Base-by-base conservation (phyloP, 2,329 filamentous ascomycete species). In the Aspergillus vadensis region DNA sequence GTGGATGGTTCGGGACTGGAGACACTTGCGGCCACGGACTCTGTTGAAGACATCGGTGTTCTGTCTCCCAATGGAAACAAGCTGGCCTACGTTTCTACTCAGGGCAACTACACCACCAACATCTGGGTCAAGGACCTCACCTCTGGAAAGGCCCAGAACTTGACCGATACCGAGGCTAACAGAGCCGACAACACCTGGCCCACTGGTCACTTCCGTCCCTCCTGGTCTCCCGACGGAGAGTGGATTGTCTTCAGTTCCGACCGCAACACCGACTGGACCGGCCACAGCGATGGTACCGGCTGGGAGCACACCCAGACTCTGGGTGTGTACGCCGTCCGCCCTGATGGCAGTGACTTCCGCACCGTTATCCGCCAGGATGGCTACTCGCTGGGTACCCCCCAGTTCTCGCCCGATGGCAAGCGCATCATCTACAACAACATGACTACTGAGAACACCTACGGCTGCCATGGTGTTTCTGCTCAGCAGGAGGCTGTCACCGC, bases 251-350 rank as follows among this genome's bases (percentile, higher is more conserved):
- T 80, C 57, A 70, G 71, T 12, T 80, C 77, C 2, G 77, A 80
- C 51, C 72, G 74, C 27, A 79, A 80, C 55, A 79, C 77, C 1
- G 66, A 68, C 15, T 80, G 77, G 78, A 71, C 70, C 3, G 78
- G 79, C 0, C 77, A 81, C 58, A 72, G 75, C 12, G 72, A 61
- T 62, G 61, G 70, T 55, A 73, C 77, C 5, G 67, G 78, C 27
- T 79, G 78, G 78, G 72, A 79, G 57, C 77, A 80, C 58, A 76
- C 77, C 0, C 78, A 80, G 59, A 68, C 70, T 17, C 68, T 80
- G 3, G 76, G 76, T 0, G 64, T 80, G n/a, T 80, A 80, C 50
- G 71, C 69, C 1, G 75, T 80, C 19, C 69, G 72, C 2, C 71
- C 76, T 0, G 64, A 80, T 54, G 76, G 77, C 14, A 67, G 71